Conservation (phyloP, 495 filamentous ascomycete species). For the Penicillium coffeae region DNA sequence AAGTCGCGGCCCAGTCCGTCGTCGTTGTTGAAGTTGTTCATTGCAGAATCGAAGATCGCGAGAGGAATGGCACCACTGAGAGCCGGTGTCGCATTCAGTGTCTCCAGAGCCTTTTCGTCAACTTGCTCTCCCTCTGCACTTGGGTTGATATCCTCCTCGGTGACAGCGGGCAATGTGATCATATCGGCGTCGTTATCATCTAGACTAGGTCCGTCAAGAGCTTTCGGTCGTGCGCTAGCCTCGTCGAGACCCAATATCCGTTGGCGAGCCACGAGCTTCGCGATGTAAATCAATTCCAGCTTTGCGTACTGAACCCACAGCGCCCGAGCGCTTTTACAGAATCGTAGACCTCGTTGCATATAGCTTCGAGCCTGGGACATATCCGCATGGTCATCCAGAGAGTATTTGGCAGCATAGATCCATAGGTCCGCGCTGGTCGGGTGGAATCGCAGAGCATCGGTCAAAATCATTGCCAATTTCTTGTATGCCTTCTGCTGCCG, state of each 20-base stretch:
- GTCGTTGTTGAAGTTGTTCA: constrained; percentile 67
- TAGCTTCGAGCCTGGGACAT: constrained; percentile 82
- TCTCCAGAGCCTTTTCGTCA: constrained; percentile 51
- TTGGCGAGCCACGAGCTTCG: constrained; percentile 69
- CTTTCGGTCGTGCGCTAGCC: constrained; percentile 36
- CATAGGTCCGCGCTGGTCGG: constrained; percentile 81
- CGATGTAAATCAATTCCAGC: constrained; percentile 88
- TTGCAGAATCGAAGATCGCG: constrained; percentile 84
- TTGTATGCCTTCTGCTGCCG: constrained; percentile 71
- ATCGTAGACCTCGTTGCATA: constrained; percentile 82
- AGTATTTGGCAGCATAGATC: constrained; percentile 76
- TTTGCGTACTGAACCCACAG: constrained; percentile 89
- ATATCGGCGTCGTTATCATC: constrained; percentile 48
- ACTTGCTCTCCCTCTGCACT: constrained; percentile 46
- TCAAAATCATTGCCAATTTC: constrained; percentile 73
- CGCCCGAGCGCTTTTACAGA: constrained; percentile 66
- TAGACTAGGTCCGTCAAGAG: constrained; percentile 31
- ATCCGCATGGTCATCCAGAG: constrained; percentile 73
- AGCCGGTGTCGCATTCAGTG: constrained; percentile 72
- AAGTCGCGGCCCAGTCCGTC: constrained; percentile 65
- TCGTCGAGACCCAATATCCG: constrained; percentile 66
- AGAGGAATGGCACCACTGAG: constrained; percentile 86
- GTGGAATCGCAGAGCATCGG: constrained; percentile 74
- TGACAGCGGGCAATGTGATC: constrained; percentile 59
- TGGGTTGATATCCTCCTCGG: constrained; percentile 63